A percentile compares a stretch with the other conserved stretches of the same genome.
Conservation (phyloP, 306 rosid genomes). For the Ormosia emarginata region DNA sequence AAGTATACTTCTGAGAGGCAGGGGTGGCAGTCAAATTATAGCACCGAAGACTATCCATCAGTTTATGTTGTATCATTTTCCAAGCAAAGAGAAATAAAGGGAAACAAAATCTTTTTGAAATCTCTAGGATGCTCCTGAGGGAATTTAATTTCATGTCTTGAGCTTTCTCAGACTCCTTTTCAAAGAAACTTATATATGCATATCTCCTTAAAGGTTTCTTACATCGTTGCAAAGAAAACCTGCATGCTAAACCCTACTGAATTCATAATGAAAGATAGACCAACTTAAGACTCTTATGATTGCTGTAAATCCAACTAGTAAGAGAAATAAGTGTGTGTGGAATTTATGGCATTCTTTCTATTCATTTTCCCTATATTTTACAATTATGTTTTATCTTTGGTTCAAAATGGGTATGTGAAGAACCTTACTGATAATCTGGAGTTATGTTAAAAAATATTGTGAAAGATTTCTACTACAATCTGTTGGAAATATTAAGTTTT, state of each 20-base stretch:
- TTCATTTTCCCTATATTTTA: background rate
- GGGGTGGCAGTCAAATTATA: background rate
- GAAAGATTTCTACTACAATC: background rate
- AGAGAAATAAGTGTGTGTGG: background rate
- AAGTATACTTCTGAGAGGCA: background rate
- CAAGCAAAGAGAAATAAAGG: background rate
- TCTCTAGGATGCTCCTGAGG: background rate
- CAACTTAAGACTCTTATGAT: background rate
- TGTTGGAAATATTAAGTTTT: background rate
- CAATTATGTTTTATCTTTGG: background rate
- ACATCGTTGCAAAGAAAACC: background rate
- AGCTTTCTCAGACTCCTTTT: background rate
- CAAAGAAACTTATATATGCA: background rate
- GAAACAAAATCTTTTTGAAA: background rate
- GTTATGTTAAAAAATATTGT: background rate
- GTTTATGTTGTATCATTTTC: background rate
- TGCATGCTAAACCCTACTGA: background rate
- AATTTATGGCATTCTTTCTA: background rate
- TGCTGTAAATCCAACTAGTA: background rate
- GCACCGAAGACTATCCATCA: background rate
- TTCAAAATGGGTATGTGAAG: background rate
- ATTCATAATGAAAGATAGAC: background rate
- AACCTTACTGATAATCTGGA: background rate
- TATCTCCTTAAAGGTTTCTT: background rate
- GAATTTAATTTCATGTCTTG: background rate